Evolutionary conservation across 2,329 filamentous ascomycete genomes (phyloP).

Genomic region (Keithomyces neogunnii): DNA sequence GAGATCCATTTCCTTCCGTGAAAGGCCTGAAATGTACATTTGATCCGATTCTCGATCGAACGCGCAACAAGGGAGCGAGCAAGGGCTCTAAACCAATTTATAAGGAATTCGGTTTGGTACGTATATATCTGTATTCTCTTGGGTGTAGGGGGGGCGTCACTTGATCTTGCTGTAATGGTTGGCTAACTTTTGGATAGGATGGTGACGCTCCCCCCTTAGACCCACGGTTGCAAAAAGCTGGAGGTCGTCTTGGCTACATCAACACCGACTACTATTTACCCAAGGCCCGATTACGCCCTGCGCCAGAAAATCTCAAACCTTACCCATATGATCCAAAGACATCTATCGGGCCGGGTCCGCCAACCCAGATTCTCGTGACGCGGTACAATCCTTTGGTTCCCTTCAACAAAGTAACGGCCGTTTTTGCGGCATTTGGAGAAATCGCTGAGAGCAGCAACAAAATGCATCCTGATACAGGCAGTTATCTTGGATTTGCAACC

Average conservation of each 20-base stretch:
- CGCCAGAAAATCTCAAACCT: conserved; percentile 71
- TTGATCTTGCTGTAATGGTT: conserved; percentile 27
- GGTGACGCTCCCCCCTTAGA: conserved; percentile 74
- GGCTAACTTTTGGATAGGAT: conserved; percentile 61
- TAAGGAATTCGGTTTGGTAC: conserved; percentile 58
- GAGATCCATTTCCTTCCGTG: conserved; percentile 45
- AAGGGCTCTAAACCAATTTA: conserved; percentile 53
- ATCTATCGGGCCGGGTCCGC: conserved; percentile 80
- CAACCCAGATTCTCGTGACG: conserved; percentile 85
- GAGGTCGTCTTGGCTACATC: conserved; percentile 58
- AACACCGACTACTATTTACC: conserved; percentile 61
- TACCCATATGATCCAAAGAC: conserved; percentile 76
- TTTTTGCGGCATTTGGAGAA: conserved; percentile 76
- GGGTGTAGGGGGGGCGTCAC: conserved; percentile 50
- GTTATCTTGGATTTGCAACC: conserved; percentile 86
- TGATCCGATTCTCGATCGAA: conserved; percentile 50
- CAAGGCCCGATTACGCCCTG: conserved; percentile 62
- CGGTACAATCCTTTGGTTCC: conserved; percentile 89
- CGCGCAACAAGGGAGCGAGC: conserved; percentile 39
- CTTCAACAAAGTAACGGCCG: conserved; percentile 65
- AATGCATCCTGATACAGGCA: conserved; percentile 89
- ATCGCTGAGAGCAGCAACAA: conserved; percentile 89
- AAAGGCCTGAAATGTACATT: conserved; percentile 52
- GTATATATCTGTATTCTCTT: conserved; percentile 34
- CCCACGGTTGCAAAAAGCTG: conserved; percentile 62